phyloP scores from a whole-genome alignment of 768 basidiomycete species.

The Termitomyces sp. region DNA sequence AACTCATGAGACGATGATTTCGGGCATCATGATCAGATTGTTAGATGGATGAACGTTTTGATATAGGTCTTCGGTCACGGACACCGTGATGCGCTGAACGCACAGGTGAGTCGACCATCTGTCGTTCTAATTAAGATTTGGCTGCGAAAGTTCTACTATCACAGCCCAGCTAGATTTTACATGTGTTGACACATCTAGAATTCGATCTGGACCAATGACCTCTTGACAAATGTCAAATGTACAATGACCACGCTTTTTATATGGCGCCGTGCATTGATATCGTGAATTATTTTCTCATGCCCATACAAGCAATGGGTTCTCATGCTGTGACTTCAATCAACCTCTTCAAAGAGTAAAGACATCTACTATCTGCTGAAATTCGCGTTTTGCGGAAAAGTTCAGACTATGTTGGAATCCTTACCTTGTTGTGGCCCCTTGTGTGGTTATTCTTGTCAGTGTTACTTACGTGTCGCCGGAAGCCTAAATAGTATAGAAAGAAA shows the following conservation, averaged over 20 bases:
- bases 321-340: not conserved
- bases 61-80: not conserved
- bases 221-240: not conserved
- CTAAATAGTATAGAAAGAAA: no score
- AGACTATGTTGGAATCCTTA: no score
- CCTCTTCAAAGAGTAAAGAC: not conserved
- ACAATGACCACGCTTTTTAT: not conserved
- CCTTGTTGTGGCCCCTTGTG: no score
- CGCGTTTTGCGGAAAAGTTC: not conserved
- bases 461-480: not conserved
- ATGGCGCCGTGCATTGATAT: not conserved
- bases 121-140: not conserved
- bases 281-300: not conserved
- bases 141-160: not conserved
- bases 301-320: not conserved
- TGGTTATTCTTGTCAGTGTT: not conserved
- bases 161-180: not conserved
- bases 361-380: not conserved
- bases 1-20: not conserved
- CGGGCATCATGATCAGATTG: not conserved
- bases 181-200: not conserved
- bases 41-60: not conserved
- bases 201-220: not conserved
- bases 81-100: not conserved
- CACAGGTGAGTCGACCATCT: not conserved